Evolutionary conservation across 164 flowering plant species (phyloP).

Genomic region (Berberis thunbergii): DNA sequence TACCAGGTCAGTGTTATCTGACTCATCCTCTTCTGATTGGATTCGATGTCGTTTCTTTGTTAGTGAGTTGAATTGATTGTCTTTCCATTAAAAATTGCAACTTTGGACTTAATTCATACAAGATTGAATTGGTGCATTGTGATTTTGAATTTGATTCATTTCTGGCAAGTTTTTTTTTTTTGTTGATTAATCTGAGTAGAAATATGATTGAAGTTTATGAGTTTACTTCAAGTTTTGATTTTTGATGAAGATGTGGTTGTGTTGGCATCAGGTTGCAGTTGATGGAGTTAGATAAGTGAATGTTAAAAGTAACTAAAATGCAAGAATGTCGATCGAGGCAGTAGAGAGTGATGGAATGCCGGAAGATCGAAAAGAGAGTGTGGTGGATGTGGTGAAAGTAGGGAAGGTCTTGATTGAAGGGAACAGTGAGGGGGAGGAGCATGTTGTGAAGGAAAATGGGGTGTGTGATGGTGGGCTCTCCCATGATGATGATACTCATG

Average conservation of each 20-base stretch:
- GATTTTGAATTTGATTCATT: too few relatives aligned
- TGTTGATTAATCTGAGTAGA: too few relatives aligned
- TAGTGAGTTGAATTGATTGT: neutral
- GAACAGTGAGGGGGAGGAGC: slow-evolving; percentile 18
- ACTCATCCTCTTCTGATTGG: neutral
- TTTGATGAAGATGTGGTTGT: neutral
- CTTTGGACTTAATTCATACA: too few relatives aligned
- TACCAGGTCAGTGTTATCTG: neutral
- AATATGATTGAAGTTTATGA: too few relatives aligned
- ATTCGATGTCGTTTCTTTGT: neutral
- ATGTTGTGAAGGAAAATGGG: slow-evolving; percentile 31
- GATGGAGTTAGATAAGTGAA: slow-evolving; percentile 10
- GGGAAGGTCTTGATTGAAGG: slow-evolving; percentile 4
- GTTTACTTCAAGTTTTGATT: too few relatives aligned
- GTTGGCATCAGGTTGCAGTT: slow-evolving; percentile 1
- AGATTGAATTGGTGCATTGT: too few relatives aligned
- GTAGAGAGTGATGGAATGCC: slow-evolving; percentile 16
- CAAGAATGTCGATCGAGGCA: slow-evolving; percentile 9
- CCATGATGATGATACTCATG: slow-evolving; percentile 24
- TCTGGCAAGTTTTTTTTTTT: too few relatives aligned
- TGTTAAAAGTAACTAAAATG: neutral
- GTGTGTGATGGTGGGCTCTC: slow-evolving; percentile 10
- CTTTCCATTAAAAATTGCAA: too few relatives aligned
- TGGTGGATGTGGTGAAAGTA: slow-evolving; percentile 3
- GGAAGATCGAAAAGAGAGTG: slow-evolving; percentile 12